Conservation (phyloP, 257 asterid genomes). For the Scutellaria minor region DNA sequence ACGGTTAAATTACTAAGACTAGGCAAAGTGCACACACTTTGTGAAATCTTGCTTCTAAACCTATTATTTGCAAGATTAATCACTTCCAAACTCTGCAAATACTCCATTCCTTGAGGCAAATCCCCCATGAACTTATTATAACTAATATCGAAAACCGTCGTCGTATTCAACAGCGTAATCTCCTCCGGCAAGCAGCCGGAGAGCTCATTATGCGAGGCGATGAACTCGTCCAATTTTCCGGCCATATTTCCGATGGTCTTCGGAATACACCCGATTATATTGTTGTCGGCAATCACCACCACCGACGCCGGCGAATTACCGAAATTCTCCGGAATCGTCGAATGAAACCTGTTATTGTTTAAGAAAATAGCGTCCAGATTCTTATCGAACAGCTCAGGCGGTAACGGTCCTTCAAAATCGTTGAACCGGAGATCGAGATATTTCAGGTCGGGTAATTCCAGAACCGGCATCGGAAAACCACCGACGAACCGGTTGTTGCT, state of each 20-base stretch:
- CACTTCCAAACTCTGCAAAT: slow-evolving; percentile 50
- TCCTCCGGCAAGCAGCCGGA: slow-evolving; percentile 87
- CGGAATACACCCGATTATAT: slow-evolving; percentile 71
- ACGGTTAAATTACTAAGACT: slow-evolving; percentile 49
- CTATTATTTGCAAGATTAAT: slow-evolving; percentile 47
- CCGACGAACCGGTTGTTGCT: slow-evolving; percentile 91
- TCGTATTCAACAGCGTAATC: slow-evolving; percentile 47
- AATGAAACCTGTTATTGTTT: slow-evolving; percentile 63
- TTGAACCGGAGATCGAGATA: slow-evolving; percentile 76
- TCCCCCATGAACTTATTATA: slow-evolving; percentile 60
- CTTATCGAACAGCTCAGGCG: slow-evolving; percentile 51
- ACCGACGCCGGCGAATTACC: slow-evolving; percentile 77
- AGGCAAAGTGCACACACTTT: slow-evolving; percentile 57
- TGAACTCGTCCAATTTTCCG: slow-evolving; percentile 59
- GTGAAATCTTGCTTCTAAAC: slow-evolving; percentile 65
- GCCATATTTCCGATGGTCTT: slow-evolving; percentile 72
- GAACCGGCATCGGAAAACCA: slow-evolving; percentile 56
- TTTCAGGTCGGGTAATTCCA: slow-evolving; percentile 55
- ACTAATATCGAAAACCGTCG: slow-evolving; percentile 60
- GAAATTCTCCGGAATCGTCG: slow-evolving; percentile 61
- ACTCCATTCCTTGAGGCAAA: slow-evolving; percentile 55
- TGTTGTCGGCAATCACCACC: slow-evolving; percentile 62
- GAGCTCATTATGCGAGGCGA: slow-evolving; percentile 47
- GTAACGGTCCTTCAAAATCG: slow-evolving; percentile 78
- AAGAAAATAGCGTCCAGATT: slow-evolving; percentile 67